Evolutionary conservation across 2,329 filamentous ascomycete genomes (phyloP), one percentile per base, ranked within the genome.

Genomic region (Aphanocladium album): DNA sequence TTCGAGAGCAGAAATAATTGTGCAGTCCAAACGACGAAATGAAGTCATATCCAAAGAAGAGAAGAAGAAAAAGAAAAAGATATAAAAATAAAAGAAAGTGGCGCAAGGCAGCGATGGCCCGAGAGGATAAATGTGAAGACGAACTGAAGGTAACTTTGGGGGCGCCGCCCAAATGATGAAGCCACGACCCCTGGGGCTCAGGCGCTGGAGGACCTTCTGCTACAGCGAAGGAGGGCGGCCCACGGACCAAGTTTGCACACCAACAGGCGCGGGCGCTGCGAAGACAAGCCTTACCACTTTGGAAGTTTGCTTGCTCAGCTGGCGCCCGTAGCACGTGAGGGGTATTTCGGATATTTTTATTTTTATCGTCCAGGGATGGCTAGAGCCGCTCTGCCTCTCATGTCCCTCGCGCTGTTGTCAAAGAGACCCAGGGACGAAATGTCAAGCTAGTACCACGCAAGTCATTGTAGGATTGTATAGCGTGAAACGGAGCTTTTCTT

Each of bases 221-320:
- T 30, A 5, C 30, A 30, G 30, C 30, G 30, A 30, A 30, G 30
- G 5, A 5, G 9, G 30, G 51, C 9, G 27, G 41, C 53, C 27
- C 53, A 57, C 46, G 46, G 23, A 21, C 55, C 55, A 57, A 57
- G 55, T 57, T 57, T 57, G 55, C 55, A 43, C 55, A 39, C 35
- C 35, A 50, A 50, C 55, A 57, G 41, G 55, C 55, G 54, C 55
- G 45, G 55, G 55, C 45, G 33, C 21, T 39, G 54, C 25, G 5
- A 25, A 25, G 25, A 45, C 25, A 21, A 23, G 53, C 53, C 19
- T 46, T 33, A n/a, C 25, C 53, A 46, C 19, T 46, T 46, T 35
- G 21, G 7, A 47, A 37, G 54, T 57, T 57, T 57, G 54, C 54
- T 30, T 47, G 54, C 27, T 25, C 41, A 37, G 27, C 54, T 14